A percentile compares a stretch with the other conserved stretches of the same genome.
These are phyloP conservation scores for Cordyceps tenuipes DNA, from an alignment of 2,329 filamentous ascomycete species.

Conservation along the genomic window DNA sequence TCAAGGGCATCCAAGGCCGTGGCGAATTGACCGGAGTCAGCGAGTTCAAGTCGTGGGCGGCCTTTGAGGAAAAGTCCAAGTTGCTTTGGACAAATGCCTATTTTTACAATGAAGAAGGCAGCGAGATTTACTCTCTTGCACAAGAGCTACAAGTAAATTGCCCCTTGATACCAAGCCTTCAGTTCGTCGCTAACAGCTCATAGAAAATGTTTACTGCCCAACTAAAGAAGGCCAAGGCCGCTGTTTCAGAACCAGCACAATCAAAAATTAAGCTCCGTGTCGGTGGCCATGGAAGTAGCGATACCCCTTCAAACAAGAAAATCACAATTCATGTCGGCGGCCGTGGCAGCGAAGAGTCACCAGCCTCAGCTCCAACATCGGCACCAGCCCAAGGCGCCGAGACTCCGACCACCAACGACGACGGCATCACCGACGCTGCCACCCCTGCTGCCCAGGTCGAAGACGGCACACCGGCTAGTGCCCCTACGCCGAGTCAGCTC, in stretches of 20 bases:
- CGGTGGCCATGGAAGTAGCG: conserved; percentile 39
- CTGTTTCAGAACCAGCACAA: conserved; percentile 62
- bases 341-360: conserved; percentile 47
- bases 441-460: conserved; percentile 4
- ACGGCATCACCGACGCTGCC: conserved; percentile 4
- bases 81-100: conserved; percentile 83
- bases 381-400: conserved; percentile 19
- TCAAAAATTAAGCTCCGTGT: conserved; percentile 78
- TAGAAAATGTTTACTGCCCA: conserved; percentile 62
- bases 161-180: neutral
- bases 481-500: neutral
- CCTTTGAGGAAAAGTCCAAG: conserved; percentile 71
- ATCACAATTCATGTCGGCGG: conserved; percentile 65
- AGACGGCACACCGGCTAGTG: neutral
- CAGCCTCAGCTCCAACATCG: conserved; percentile 25
- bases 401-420: conserved; percentile 24
- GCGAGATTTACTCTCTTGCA: conserved; percentile 70
- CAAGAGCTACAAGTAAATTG: conserved; percentile 64
- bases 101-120: conserved; percentile 87
- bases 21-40: conserved; percentile 53
- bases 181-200: conserved; percentile 12
- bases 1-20: conserved; percentile 64
- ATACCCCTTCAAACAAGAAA: conserved; percentile 45
- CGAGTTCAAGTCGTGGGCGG: conserved; percentile 74
- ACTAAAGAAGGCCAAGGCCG: conserved; percentile 62